Evolutionary conservation across 768 basidiomycete genomes (phyloP).

Genomic region (Boletus barrowsii): DNA sequence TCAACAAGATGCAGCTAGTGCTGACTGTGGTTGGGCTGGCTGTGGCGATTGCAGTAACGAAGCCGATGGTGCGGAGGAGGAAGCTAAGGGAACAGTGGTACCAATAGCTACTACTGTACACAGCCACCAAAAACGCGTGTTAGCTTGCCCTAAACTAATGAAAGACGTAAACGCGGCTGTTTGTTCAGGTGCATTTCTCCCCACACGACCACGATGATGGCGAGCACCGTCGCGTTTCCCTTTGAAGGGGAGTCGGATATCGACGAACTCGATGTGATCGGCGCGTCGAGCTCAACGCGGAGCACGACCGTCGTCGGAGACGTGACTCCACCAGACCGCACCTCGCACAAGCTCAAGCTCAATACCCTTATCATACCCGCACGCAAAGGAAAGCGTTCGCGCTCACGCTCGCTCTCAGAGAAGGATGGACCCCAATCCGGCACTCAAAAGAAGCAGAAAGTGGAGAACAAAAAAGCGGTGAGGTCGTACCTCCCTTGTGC

Average conservation of each 20-base stretch:
- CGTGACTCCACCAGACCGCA: conserved; percentile 20
- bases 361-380: conserved; percentile 13
- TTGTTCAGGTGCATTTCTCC: background rate
- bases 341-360: background rate
- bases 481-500: background rate
- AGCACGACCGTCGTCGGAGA: conserved; percentile 31
- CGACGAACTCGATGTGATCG: conserved; percentile 32
- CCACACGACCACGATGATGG: background rate
- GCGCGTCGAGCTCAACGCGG: conserved; percentile 21
- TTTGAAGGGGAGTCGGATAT: conserved; percentile 10
- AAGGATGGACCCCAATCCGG: background rate
- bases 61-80: conserved; percentile 77
- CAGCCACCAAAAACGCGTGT: conserved; percentile 22
- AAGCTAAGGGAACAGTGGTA: conserved; percentile 73
- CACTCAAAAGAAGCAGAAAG: conserved; percentile 30
- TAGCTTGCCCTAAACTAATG: conserved; percentile 23
- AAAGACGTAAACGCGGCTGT: no score
- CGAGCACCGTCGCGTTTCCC: conserved; percentile 9
- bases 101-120: conserved; percentile 7
- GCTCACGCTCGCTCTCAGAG: conserved; percentile 6
- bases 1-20: conserved; percentile 91
- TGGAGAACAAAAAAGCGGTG: conserved; percentile 42
- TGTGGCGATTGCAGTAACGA: conserved; percentile 73
- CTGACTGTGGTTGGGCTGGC: conserved; percentile 72
- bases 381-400: conserved; percentile 18